phyloP scores from a whole-genome alignment of 768 basidiomycete genomes.

The Kockovaella imperatae region DNA sequence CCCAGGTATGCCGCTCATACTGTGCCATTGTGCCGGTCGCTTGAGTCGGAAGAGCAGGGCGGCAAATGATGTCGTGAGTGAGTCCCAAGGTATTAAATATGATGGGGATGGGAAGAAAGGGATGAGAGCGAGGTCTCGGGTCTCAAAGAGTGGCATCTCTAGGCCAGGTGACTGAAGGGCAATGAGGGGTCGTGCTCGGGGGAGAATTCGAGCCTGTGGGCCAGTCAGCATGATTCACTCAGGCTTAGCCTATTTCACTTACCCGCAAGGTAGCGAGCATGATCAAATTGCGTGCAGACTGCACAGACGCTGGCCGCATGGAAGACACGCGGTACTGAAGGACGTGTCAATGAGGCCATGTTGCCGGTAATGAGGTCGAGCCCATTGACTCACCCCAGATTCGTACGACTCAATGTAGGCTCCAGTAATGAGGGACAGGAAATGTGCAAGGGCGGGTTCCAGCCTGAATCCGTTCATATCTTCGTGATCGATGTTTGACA shows the following conservation, averaged over 20 bases:
- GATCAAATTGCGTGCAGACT: neutral
- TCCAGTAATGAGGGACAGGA: neutral
- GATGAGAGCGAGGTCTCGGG: neutral
- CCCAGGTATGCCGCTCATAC: neutral
- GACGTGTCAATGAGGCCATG: neutral
- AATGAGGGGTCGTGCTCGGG: neutral
- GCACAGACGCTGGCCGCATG: neutral
- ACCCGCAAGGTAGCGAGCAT: neutral
- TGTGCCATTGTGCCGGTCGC: neutral
- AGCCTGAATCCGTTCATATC: neutral
- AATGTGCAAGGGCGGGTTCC: neutral
- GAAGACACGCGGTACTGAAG: neutral
- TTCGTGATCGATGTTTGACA: neutral
- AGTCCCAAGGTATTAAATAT: neutral
- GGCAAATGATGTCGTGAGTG: neutral
- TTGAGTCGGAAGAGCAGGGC: neutral
- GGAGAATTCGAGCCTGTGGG: neutral
- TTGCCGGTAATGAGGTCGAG: neutral
- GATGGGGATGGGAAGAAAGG: slow-evolving; percentile 4
- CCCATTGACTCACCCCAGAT: neutral
- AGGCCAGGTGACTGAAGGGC: neutral
- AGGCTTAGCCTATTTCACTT: neutral
- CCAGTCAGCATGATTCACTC: neutral
- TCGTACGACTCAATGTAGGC: neutral
- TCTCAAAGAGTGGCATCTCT: neutral